phyloP scores from a whole-genome alignment of 371 early-diverging fungal species.

The Mortierella sp. region DNA sequence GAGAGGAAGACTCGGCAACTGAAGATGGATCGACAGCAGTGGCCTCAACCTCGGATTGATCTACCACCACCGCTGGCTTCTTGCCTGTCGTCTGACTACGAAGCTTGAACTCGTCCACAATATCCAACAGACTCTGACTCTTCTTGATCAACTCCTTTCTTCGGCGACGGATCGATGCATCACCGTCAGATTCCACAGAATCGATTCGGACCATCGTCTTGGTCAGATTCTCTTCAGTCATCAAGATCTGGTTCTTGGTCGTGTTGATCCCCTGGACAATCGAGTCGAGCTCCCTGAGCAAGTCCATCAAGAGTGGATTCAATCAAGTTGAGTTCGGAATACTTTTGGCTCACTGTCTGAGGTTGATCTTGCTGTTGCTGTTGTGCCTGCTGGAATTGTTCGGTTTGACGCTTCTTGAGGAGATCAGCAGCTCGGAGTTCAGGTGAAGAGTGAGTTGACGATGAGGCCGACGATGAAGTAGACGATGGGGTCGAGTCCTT shows the following conservation, averaged over 20 bases:
- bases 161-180: slow-evolving; percentile 29
- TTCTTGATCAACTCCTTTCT: slow-evolving; percentile 46
- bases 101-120: slow-evolving; percentile 39
- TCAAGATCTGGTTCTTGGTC: slow-evolving; percentile 27
- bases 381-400: slow-evolving; percentile 12
- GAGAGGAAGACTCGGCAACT: neutral
- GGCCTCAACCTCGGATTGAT: neutral
- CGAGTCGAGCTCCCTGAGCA: neutral
- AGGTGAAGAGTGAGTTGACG: slow-evolving; percentile 38
- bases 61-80: neutral
- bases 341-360: slow-evolving; percentile 1
- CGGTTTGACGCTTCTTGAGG: slow-evolving; percentile 19
- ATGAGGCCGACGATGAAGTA: slow-evolving; percentile 4
- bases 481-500: too few species aligned
- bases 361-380: slow-evolving; percentile 1
- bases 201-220: slow-evolving; percentile 44
- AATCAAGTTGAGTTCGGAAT: slow-evolving; percentile 12
- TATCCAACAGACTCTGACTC: slow-evolving; percentile 33
- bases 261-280: slow-evolving; percentile 6
- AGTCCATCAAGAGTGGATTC: slow-evolving; percentile 5
- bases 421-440: slow-evolving; percentile 44
- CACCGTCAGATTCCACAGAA: slow-evolving; percentile 33
- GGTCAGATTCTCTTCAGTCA: slow-evolving; percentile 43
- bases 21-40: neutral
- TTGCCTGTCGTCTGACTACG: neutral